These are phyloP conservation scores for Colletotrichum destructivum DNA, from an alignment of 2,329 filamentous ascomycete genomes.

Conservation along the genomic window DNA sequence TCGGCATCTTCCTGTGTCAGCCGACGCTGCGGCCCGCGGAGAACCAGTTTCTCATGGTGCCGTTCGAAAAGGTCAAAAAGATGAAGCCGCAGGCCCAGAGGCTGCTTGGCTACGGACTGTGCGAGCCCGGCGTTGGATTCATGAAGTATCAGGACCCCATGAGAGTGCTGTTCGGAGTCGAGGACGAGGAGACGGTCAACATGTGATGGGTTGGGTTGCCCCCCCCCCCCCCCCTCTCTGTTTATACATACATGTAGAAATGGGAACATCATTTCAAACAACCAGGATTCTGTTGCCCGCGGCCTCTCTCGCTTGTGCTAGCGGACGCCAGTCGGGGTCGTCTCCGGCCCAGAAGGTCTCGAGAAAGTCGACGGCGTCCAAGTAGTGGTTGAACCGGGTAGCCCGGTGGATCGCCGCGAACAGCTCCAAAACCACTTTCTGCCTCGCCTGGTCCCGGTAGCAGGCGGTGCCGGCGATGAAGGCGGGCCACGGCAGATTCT, in stretches of 20 bases:
- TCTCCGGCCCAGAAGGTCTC: conserved; percentile 46
- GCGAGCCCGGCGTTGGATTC: conserved; percentile 53
- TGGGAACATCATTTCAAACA: conserved; percentile 26
- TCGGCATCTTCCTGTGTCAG: conserved; percentile 54
- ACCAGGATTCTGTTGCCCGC: conserved; percentile 46
- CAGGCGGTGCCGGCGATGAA: too few species aligned
- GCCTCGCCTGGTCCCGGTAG: too few species aligned
- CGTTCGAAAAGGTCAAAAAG: conserved; percentile 48
- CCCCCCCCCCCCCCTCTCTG: too few species aligned
- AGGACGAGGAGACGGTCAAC: conserved; percentile 54
- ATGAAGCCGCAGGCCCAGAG: conserved; percentile 52
- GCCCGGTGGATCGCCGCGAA: too few species aligned
- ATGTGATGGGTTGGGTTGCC: conserved; percentile 38
- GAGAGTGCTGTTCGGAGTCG: conserved; percentile 53
- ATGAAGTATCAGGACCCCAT: conserved; percentile 56
- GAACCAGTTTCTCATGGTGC: conserved; percentile 52
- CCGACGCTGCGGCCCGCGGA: conserved; percentile 53
- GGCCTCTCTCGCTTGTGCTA: conserved; percentile 45
- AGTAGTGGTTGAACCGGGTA: too few species aligned
- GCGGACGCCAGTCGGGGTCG: conserved; percentile 47
- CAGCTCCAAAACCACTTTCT: too few species aligned
- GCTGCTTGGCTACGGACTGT: conserved; percentile 53
- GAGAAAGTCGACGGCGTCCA: conserved; percentile 45
- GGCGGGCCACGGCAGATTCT: too few species aligned
- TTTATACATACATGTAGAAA: neutral